Base-by-base conservation (phyloP, 305 asterid species). In the Fraxinus baroniana region DNA sequence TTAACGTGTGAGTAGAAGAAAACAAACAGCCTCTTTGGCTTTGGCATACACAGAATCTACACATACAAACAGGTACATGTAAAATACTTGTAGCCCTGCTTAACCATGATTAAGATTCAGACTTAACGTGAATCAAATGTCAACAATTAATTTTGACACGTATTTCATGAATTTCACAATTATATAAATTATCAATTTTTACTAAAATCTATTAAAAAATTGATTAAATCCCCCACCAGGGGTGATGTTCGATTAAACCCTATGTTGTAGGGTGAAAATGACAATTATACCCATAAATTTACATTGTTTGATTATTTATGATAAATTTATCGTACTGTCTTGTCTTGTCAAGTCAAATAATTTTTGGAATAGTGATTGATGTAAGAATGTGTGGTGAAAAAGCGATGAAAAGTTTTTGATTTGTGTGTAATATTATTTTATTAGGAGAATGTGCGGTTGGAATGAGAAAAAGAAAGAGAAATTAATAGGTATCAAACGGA, bases 1-100 rank as follows among this genome's bases (percentile, higher is more conserved):
- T 85, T 78, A 35, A 78, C 79, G 79, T 74, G 76, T 7, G 73
- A 79, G 89, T 89, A 85, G 92, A 86, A 88, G 89, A 90, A 86
- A 87, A 82, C 91, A 90, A 86, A 83, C 86, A 18, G 46, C 24
- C 80, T 32, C 39, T 72, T 79, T 73, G 84, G 83, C 78, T 20
- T 36, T 20, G 66, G 81, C 81, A 76, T 77, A 83, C 85, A 46
- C 35, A 72, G 86, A 84, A 72, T 33, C 46, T 71, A 5, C n/a
- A 33, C 88, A 84, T 66, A 77, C 78, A 79, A 74, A 60, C 20
- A 57, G 41, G 86, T 41, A 79, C 86, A 87, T 82, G 86, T 87
- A 57, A 35, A 71, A 72, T n/a, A 72, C 77, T 7, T 26, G 17
- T 46, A 15, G 57, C 20, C 60, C 60, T 49, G 60, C 60, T 49